Evolutionary conservation across 768 basidiomycete genomes (phyloP).

Genomic region (Amanita phalloides): DNA sequence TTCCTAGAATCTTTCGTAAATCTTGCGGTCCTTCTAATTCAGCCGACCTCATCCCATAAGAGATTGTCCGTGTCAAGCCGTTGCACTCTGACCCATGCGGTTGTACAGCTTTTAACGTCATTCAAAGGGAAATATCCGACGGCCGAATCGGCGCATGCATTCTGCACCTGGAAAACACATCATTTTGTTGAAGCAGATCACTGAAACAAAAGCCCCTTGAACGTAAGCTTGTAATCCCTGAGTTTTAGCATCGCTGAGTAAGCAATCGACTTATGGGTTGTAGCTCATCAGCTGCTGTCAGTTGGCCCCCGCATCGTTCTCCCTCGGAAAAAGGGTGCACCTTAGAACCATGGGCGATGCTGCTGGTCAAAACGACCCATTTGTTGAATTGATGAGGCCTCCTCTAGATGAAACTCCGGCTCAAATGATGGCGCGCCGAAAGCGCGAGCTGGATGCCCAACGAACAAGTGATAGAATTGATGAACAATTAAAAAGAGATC

Average conservation of each 20-base stretch:
- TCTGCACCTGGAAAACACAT: not conserved
- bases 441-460: slow-evolving; percentile 38
- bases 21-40: too few species aligned
- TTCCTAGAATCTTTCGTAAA: too few species aligned
- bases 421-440: slow-evolving; percentile 33
- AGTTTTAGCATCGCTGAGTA: not conserved
- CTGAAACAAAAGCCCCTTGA: slow-evolving; percentile 3
- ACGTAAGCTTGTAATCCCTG: not conserved
- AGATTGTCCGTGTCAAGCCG: too few species aligned
- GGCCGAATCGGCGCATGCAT: not conserved
- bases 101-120: not conserved
- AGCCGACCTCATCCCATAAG: too few species aligned
- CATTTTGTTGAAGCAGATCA: slow-evolving; percentile 3
- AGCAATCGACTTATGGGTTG: not conserved
- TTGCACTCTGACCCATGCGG: too few species aligned
- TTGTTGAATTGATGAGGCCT: slow-evolving; percentile 34
- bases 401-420: slow-evolving; percentile 43
- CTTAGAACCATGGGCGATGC: slow-evolving; percentile 22
- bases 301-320: slow-evolving; percentile 9
- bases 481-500: slow-evolving; percentile 43
- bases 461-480: slow-evolving; percentile 46
- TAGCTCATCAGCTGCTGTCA: slow-evolving; percentile 1
- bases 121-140: not conserved
- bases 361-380: slow-evolving; percentile 29
- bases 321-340: slow-evolving; percentile 5